A percentile compares a stretch with the other conserved stretches of the same genome.
Conservation (phyloP, 495 filamentous ascomycete species). For the Aspergillus taichungensis region DNA sequence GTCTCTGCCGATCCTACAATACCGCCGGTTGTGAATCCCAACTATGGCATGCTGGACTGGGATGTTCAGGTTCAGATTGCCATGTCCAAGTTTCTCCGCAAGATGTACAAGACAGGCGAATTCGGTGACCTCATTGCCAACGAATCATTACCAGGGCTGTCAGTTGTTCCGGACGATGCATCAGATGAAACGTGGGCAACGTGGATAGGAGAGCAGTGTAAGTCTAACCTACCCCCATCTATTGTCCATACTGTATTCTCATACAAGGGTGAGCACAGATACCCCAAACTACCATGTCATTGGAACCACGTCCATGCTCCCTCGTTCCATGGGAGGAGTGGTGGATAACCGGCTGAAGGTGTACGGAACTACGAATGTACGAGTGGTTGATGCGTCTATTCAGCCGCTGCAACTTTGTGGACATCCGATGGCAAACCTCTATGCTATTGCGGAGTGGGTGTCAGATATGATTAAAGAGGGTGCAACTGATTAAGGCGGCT, state of each 20-base stretch:
- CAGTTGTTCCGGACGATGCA: constrained; percentile 10
- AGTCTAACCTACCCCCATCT: not conserved
- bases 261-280: constrained; percentile 12
- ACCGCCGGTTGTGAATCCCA: constrained; percentile 16
- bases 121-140: constrained; percentile 12
- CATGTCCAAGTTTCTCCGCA: constrained; percentile 17
- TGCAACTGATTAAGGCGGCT: not conserved
- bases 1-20: constrained; percentile 9
- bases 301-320: constrained; percentile 49
- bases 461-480: constrained; percentile 27
- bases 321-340: constrained; percentile 43
- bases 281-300: constrained; percentile 29
- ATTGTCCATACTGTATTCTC: too few relatives aligned
- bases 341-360: constrained; percentile 34
- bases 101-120: constrained; percentile 7
- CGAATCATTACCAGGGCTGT: constrained; percentile 12
- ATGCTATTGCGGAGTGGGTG: constrained; percentile 52
- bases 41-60: constrained; percentile 16
- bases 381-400: constrained; percentile 48
- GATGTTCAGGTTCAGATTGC: constrained; percentile 13
- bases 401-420: constrained; percentile 46
- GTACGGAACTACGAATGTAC: constrained; percentile 39
- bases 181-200: constrained; percentile 8
- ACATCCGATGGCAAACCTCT: constrained; percentile 45
- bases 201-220: constrained; percentile 17